Percentiles rank a stretch among this genome's conserved stretches.
Conservation (phyloP, 371 early-diverging fungal genomes). For the Basidiobolus meristosporus region DNA sequence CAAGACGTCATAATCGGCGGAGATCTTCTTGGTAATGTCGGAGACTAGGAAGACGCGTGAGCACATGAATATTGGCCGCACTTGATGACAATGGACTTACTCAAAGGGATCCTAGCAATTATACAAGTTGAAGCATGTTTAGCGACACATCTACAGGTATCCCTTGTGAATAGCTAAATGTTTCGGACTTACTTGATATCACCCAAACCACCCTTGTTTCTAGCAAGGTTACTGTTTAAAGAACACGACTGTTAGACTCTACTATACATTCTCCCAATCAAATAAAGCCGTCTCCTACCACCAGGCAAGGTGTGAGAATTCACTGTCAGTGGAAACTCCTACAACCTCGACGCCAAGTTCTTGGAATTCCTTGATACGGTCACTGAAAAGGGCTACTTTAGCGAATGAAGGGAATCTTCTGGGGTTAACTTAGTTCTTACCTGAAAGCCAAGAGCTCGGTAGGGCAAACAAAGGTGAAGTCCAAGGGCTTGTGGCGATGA, state of each 20-base stretch:
- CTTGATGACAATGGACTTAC: too few relatives aligned
- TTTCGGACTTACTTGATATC: too few relatives aligned
- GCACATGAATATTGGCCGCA: too few relatives aligned
- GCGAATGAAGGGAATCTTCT: background rate
- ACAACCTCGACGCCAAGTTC: constrained; percentile 14
- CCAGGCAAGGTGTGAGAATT: constrained; percentile 50
- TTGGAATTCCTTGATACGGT: constrained; percentile 49
- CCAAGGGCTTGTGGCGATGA: constrained; percentile 2
- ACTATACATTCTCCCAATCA: background rate
- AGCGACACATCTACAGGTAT: too few relatives aligned
- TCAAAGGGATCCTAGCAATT: too few relatives aligned
- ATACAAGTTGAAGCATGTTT: too few relatives aligned
- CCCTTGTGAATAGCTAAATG: too few relatives aligned
- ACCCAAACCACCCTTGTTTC: too few relatives aligned
- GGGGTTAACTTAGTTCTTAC: constrained; percentile 33
- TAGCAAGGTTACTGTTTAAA: too few relatives aligned
- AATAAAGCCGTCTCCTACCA: constrained; percentile 2
- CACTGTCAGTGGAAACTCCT: constrained; percentile 27
- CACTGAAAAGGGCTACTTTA: background rate
- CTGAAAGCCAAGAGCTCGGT: constrained; percentile 83
- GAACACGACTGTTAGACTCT: too few relatives aligned
- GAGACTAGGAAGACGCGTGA: constrained; percentile 22
- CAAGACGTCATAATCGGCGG: constrained; percentile 40
- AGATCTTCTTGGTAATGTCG: constrained; percentile 41
- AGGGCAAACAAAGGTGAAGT: constrained; percentile 49